phyloP scores from a whole-genome alignment of 768 basidiomycete genomes.

The Peribolospora kevripleyi region DNA sequence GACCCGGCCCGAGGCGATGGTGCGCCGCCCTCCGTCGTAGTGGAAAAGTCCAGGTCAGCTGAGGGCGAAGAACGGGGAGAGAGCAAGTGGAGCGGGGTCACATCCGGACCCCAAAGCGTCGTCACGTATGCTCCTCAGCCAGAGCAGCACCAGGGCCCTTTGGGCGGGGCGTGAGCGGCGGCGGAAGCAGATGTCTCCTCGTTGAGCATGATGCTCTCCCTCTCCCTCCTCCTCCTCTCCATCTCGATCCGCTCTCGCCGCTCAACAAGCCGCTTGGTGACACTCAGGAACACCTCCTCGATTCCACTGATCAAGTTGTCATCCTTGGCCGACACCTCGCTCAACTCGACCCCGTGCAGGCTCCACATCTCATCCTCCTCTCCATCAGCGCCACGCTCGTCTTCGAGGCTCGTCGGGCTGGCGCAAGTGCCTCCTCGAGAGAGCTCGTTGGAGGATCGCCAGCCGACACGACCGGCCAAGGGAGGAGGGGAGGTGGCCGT shows the following conservation, averaged over 20 bases:
- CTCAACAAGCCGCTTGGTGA: slow-evolving; percentile 55
- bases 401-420: slow-evolving; percentile 19
- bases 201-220: slow-evolving; percentile 53
- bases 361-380: slow-evolving; percentile 34
- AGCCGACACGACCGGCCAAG: not conserved
- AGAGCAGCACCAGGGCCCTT: too few relatives aligned
- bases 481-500: not conserved
- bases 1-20: too few relatives aligned
- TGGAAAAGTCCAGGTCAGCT: too few relatives aligned
- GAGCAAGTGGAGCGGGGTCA: too few relatives aligned
- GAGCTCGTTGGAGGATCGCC: not conserved
- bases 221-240: slow-evolving; percentile 53
- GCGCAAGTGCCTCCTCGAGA: not conserved
- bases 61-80: too few relatives aligned
- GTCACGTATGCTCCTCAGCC: too few relatives aligned
- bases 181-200: not conserved
- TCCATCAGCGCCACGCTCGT: slow-evolving; percentile 15
- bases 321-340: slow-evolving; percentile 79
- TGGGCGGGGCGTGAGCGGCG: too few relatives aligned
- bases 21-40: too few relatives aligned
- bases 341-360: slow-evolving; percentile 66
- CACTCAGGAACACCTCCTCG: slow-evolving; percentile 46
- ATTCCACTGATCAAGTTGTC: slow-evolving; percentile 56
- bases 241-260: slow-evolving; percentile 54
- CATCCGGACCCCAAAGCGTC: too few relatives aligned